Conservation (phyloP, 306 rosid genomes). For the Mucuna pruriens region DNA sequence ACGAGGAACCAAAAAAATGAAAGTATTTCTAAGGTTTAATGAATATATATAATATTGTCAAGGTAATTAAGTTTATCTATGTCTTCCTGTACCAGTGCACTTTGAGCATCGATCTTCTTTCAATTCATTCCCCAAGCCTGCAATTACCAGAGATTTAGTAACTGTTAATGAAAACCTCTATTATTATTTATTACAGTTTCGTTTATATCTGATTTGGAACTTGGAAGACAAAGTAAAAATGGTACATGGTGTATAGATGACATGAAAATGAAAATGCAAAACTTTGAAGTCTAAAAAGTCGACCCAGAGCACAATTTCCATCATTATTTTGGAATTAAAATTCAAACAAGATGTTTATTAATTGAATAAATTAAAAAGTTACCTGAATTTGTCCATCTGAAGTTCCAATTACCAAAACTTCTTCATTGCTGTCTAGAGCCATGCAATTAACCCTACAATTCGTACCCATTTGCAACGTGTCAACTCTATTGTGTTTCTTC, state of each 20-base stretch:
- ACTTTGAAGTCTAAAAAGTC: background rate
- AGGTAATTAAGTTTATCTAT: slow-evolving; percentile 18
- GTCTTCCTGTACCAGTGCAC: slow-evolving; percentile 35
- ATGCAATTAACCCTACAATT: slow-evolving; percentile 72
- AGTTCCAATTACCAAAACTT: slow-evolving; percentile 79
- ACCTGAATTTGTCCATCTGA: slow-evolving; percentile 92
- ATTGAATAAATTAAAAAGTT: background rate
- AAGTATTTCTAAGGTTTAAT: slow-evolving; percentile 17
- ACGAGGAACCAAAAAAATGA: slow-evolving; percentile 36
- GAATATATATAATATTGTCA: slow-evolving; percentile 39
- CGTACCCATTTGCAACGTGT: slow-evolving; percentile 63
- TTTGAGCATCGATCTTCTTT: slow-evolving; percentile 36
- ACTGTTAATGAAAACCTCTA: slow-evolving; percentile 9
- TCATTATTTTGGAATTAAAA: background rate
- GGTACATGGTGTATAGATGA: background rate
- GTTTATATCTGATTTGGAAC: background rate
- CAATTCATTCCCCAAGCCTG: slow-evolving; percentile 86
- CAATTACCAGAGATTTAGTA: slow-evolving; percentile 39
- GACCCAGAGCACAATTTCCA: background rate
- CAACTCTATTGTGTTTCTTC: slow-evolving; percentile 65
- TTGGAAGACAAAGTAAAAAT: background rate
- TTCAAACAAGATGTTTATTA: background rate
- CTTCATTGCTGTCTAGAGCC: slow-evolving; percentile 72
- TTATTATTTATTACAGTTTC: background rate
- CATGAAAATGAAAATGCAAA: background rate